These are phyloP conservation scores for Entamoeba invadens DNA, from an alignment of 208 protist genomes.

Conservation along the genomic window DNA sequence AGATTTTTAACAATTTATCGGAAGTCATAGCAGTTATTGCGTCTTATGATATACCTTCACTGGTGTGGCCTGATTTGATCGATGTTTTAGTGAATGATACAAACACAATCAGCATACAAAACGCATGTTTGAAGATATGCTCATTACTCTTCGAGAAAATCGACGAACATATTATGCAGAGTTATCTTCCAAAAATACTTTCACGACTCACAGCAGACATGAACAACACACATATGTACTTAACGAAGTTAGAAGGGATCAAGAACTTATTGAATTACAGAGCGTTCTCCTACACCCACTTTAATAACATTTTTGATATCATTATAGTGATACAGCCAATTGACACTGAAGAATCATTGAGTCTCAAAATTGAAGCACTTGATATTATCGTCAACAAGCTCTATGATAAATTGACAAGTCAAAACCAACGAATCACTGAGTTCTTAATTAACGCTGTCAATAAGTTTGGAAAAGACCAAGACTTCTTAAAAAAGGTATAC, in stretches of 20 bases:
- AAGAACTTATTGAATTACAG: not conserved
- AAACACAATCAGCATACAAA: not conserved
- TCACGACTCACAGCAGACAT: not conserved
- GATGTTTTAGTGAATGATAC: not conserved
- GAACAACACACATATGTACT: not conserved
- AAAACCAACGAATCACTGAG: not conserved
- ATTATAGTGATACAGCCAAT: too few relatives aligned
- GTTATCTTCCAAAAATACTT: not conserved
- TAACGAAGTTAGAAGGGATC: not conserved
- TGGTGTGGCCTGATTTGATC: not conserved
- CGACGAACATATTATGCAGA: not conserved
- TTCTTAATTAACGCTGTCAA: not conserved
- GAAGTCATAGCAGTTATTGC: not conserved
- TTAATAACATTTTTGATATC: not conserved
- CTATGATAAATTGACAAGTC: not conserved
- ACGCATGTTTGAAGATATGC: not conserved
- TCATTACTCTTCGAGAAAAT: not conserved
- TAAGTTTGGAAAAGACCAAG: not conserved
- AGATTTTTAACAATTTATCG: not conserved
- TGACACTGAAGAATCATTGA: not conserved
- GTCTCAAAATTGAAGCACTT: not conserved
- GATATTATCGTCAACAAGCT: not conserved
- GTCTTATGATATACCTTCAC: not conserved
- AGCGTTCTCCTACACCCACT: not conserved
- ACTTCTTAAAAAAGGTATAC: not conserved